Evolutionary conservation across 768 basidiomycete species (phyloP).

Genomic region (Hygrocybe punicea): DNA sequence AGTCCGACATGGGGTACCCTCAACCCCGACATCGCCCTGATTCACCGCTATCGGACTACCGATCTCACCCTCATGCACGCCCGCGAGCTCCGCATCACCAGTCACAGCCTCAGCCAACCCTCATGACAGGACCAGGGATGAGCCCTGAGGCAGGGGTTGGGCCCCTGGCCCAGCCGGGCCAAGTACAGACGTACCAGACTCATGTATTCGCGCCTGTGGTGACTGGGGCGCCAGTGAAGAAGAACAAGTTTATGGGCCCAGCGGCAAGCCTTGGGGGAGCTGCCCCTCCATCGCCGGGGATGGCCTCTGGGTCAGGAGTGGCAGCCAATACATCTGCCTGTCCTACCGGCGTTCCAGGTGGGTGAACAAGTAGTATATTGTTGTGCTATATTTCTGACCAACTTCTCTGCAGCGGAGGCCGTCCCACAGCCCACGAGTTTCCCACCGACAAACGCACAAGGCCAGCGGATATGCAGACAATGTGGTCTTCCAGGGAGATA

Average conservation of each 20-base stretch:
- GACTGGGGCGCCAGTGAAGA: constrained; percentile 69
- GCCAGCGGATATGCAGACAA: constrained; percentile 74
- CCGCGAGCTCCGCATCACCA: constrained; percentile 7
- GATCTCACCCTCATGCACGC: constrained; percentile 22
- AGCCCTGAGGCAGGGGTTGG: constrained; percentile 18
- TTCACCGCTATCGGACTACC: constrained; percentile 11
- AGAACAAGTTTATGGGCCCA: constrained; percentile 45
- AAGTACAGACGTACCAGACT: constrained; percentile 49
- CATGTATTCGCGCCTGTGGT: constrained; percentile 73
- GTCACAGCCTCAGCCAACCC: constrained; percentile 4
- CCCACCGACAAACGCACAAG: constrained; percentile 53
- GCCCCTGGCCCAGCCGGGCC: constrained; percentile 27
- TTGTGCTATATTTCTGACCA: neutral
- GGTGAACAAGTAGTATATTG: neutral
- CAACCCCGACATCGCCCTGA: constrained; percentile 20
- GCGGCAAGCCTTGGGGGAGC: constrained; percentile 12
- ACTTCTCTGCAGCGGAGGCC: constrained; percentile 10
- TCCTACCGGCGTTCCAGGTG: neutral
- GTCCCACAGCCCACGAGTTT: constrained; percentile 31
- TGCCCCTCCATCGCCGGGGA: neutral
- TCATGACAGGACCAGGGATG: constrained; percentile 8
- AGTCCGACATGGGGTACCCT: neutral
- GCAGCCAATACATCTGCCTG: neutral
- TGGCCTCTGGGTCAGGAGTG: neutral
- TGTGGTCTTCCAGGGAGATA: constrained; percentile 72